phyloP scores from a whole-genome alignment of 208 protist genomes.

The Trypanosoma conorhini region DNA sequence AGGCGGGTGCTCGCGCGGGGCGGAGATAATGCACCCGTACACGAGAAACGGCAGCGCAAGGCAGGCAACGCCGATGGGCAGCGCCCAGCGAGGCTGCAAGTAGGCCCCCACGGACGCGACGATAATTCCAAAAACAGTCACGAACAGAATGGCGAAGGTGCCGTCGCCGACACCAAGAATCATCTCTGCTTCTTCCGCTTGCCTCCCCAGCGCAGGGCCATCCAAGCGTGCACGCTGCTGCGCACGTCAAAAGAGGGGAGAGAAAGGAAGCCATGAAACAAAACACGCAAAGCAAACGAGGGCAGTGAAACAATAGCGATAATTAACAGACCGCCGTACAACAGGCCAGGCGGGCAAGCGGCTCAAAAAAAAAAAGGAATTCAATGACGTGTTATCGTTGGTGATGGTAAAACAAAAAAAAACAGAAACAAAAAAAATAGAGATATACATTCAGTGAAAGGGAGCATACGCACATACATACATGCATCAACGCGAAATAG shows the following conservation, averaged over 20 bases:
- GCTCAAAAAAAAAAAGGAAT: constrained; percentile 14
- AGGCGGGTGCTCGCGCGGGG: constrained; percentile 20
- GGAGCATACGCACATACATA: constrained; percentile 3
- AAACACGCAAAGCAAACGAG: no score
- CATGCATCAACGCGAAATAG: constrained; percentile 3
- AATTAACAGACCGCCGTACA: background rate
- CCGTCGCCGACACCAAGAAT: constrained; percentile 73
- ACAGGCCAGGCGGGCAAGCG: background rate
- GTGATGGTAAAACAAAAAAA: constrained; percentile 9
- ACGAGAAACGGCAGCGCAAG: constrained; percentile 69
- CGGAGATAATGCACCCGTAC: constrained; percentile 72
- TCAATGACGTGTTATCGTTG: background rate
- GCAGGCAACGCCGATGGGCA: constrained; percentile 56
- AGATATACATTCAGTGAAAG: constrained; percentile 9
- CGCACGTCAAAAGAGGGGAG: no score
- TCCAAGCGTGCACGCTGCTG: background rate
- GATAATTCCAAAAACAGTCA: constrained; percentile 50
- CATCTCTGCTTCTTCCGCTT: constrained; percentile 24
- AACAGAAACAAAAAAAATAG: background rate
- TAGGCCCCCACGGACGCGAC: constrained; percentile 50
- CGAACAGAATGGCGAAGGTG: constrained; percentile 72
- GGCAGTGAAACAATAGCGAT: no score
- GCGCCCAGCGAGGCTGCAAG: constrained; percentile 36
- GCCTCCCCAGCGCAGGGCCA: no score
- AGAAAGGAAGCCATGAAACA: no score